Base-by-base conservation (phyloP, 2,329 filamentous ascomycete genomes). In the Fusarium sp. region DNA sequence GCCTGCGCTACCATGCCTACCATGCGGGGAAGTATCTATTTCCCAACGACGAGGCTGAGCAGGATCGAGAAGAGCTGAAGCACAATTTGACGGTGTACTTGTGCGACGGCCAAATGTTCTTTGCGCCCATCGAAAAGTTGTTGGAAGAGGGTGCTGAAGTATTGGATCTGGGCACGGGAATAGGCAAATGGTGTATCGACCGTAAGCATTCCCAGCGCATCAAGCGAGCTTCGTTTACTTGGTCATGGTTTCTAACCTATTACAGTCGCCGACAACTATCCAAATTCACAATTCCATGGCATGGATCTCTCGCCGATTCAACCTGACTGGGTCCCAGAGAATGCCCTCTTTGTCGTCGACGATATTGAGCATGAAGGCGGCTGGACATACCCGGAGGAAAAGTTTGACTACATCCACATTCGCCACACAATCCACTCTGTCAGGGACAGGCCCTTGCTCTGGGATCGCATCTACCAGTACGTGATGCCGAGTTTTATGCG, bases 281-380 rank as follows among this genome's bases (percentile, higher is more conserved):
- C 85, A 6, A 81, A 83, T 2, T 79, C 85, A 0, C 79, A 78
- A 33, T 85, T 89, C 52, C 84, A 85, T 45, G 87, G 86, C 69
- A 84, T 87, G 78, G 87, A 88, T 70, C 79, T 88, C 3, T 88
- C 87, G 1, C 87, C 86, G 1, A 89, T 88, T 45, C 87, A 89
- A 60, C 87, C 87, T 0, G 85, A 85, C 57, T 87, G 85, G 77
- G 86, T 88, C 0, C 87, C 87, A 2, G 82, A 85, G 61, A 89
- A 88, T 64, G 85, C 86, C n/a, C 82, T 84, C 27, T 88, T 88
- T 71, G 83, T 86, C 27, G 85, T 88, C 43, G 87, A 88, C 76
- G 87, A 89, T 73, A 85, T 88, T 61, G 87, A 89, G 68, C 84
- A 86, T 52, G 83, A 84, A 58, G 85, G 85, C 20, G 86, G 87